Evolutionary conservation across 257 asterid genomes (phyloP).

Genomic region (Cinchona pubescens): DNA sequence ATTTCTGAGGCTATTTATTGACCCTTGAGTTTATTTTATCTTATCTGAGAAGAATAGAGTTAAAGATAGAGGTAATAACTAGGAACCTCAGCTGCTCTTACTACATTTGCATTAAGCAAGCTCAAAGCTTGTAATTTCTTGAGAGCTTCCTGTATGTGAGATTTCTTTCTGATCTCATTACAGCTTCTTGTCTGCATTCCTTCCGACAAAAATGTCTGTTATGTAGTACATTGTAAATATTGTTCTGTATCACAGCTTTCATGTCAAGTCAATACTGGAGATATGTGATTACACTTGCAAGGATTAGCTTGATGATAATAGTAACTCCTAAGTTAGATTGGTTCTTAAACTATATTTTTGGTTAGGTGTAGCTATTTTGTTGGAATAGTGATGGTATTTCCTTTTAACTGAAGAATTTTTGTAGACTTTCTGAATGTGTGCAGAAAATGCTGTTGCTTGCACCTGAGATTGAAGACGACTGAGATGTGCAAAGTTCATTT

Average conservation of each 20-base stretch:
- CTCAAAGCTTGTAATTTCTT: too few species aligned
- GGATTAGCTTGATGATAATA: not conserved
- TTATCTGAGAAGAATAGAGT: not conserved
- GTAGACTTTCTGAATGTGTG: constrained; percentile 11
- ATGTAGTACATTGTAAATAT: not conserved
- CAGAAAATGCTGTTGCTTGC: constrained; percentile 97
- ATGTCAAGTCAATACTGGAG: not conserved
- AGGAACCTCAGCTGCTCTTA: not conserved
- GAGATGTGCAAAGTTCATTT: constrained; percentile 17
- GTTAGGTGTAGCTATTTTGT: not conserved
- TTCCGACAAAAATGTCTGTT: not conserved
- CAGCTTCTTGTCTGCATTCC: not conserved
- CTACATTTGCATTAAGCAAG: not conserved
- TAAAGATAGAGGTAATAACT: not conserved
- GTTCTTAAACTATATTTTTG: not conserved
- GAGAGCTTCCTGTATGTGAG: not conserved
- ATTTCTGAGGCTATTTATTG: not conserved
- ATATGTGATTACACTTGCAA: not conserved
- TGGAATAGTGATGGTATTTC: not conserved
- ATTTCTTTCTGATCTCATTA: not conserved
- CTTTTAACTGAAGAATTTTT: not conserved
- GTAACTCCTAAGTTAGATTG: too few species aligned
- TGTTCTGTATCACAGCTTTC: not conserved
- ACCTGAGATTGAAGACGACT: constrained; percentile 93
- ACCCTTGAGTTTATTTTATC: not conserved